Evolutionary conservation across 1,139 yeast species (phyloP), one percentile per base, ranked within the genome.

Genomic region (Hyphopichia wangnamkhiaoensis): DNA sequence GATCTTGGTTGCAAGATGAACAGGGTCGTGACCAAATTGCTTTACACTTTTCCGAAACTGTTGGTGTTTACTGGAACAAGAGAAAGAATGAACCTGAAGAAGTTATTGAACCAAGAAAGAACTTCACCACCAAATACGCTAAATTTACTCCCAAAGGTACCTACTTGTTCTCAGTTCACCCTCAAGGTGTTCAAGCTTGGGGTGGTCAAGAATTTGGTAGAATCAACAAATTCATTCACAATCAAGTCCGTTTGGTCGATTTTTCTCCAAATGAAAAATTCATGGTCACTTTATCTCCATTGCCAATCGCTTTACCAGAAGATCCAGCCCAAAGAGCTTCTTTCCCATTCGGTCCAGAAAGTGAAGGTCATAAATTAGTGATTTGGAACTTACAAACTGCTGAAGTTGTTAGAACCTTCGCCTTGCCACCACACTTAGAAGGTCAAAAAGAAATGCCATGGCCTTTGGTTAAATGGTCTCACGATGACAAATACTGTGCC

Each of bases 391-490:
- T 91, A 54, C 73, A 78, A 44, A 83, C 96, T 30, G 93, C 94
- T 47, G 76, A 87, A 49, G 89, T 94, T 37, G 80, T 83, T 47
- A 82, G 96, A 64, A 87, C 97, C 16, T 93, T 94, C 77, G 94
- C 96, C 31, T 74, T 89, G 56, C 89, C 95, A 44, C 91, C 94
- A 49, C 77, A 80, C 56, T 72, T 83, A 55, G 86, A 80, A 56
- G 77, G 79, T 38, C 80, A 78, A 55, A 76, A 79, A 59, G 84
- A 83, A 59, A 81, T 89, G 82, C 83, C 86, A 49, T 93, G 99
- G 99, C 99, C 99, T 37, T 80, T 93, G 59, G 85, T 94, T 61
- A 91, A 90, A 68, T 94, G 98, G 98, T 89, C 98, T 34, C 76
- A 74, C 54, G 95, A 94, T 67, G 96, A 89, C 66, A 84, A 82